Evolutionary conservation across 192 early-diverging fungal species (phyloP).

Genomic region (Chytriomyces sp.): DNA sequence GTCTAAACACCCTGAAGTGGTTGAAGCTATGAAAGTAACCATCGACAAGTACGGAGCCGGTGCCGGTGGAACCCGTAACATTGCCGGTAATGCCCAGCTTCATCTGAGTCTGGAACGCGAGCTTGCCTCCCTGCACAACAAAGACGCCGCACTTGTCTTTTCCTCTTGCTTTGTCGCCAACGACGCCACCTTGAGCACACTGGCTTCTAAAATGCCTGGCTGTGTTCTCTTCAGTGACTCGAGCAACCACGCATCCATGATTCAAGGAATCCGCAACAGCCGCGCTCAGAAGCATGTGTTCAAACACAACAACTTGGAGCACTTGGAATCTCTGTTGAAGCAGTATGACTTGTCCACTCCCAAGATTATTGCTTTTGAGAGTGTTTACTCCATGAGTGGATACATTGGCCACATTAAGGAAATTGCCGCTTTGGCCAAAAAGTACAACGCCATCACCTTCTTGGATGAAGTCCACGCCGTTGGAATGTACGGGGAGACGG

Average conservation of each 20-base stretch:
- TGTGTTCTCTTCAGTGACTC: constrained; percentile 93
- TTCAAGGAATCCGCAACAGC: constrained; percentile 93
- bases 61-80: constrained; percentile 98
- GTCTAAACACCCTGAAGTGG: constrained; percentile 84
- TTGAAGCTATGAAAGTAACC: constrained; percentile 90
- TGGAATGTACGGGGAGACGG: constrained; percentile 94
- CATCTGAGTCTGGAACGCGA: constrained; percentile 91
- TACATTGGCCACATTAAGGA: constrained; percentile 89
- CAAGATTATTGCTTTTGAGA: constrained; percentile 96
- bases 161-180: constrained; percentile 98
- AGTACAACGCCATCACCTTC: constrained; percentile 97
- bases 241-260: constrained; percentile 98
- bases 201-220: constrained; percentile 83
- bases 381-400: constrained; percentile 96
- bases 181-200: constrained; percentile 87
- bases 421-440: constrained; percentile 85
- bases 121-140: constrained; percentile 91
- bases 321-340: constrained; percentile 83
- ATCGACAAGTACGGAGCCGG: constrained; percentile 97
- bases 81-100: constrained; percentile 96
- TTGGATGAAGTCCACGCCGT: constrained; percentile 96
- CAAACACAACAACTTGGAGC: constrained; percentile 88
- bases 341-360: constrained; percentile 77
- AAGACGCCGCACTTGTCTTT: constrained; percentile 84
- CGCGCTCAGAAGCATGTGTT: constrained; percentile 87